A percentile compares a stretch with the other conserved stretches of the same genome.
phyloP scores from a whole-genome alignment of 257 asterid genomes.

The Nicotiana noctiflora region DNA sequence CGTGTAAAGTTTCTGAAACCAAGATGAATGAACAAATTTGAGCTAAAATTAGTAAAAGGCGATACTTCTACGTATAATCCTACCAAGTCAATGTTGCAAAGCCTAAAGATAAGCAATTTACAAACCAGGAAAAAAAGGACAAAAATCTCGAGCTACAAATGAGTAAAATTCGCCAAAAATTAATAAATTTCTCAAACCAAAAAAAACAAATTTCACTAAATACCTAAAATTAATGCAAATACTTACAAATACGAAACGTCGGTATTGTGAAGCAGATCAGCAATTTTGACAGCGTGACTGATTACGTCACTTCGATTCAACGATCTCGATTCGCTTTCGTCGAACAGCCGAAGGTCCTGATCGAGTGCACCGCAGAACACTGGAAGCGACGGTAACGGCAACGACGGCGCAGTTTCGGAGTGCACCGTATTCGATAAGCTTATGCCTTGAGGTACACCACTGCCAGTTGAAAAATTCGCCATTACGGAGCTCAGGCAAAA shows the following conservation, averaged over 20 bases:
- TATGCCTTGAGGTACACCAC: slow-evolving; percentile 56
- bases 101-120: background rate
- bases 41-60: background rate
- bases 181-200: background rate
- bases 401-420: slow-evolving; percentile 75
- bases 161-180: background rate
- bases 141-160: too few species aligned
- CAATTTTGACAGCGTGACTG: slow-evolving; percentile 47
- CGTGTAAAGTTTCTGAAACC: background rate
- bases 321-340: slow-evolving; percentile 38
- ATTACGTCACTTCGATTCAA: slow-evolving; percentile 44
- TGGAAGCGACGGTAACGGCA: slow-evolving; percentile 93
- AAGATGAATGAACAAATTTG: background rate
- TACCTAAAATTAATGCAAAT: background rate
- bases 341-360: slow-evolving; percentile 66
- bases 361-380: slow-evolving; percentile 86
- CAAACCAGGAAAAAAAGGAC: background rate
- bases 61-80: background rate
- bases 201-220: background rate
- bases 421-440: slow-evolving; percentile 77
- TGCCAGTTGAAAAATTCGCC: slow-evolving; percentile 36
- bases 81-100: background rate
- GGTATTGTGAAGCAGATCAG: slow-evolving; percentile 70
- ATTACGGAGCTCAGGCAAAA: slow-evolving; percentile 13
- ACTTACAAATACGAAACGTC: slow-evolving; percentile 93